Conservation (phyloP, 441 rosid species). For the Arabidopsis lyrata region DNA sequence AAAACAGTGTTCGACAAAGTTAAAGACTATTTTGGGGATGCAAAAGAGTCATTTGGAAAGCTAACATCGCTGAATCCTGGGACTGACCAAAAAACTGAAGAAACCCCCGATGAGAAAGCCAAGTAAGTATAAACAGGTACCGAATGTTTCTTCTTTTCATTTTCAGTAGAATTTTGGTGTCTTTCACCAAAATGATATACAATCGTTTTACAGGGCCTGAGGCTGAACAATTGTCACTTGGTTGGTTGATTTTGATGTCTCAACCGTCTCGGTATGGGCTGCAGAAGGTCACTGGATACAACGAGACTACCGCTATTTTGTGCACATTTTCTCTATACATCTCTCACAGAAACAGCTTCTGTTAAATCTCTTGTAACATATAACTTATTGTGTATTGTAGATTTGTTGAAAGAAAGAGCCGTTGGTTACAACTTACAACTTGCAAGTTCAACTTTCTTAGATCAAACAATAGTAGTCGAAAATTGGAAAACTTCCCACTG, state of each 20-base stretch:
- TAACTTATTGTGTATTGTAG: slow-evolving; percentile 38
- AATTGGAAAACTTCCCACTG: slow-evolving; percentile 1
- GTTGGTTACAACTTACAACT: slow-evolving; percentile 32
- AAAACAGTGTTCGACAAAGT: slow-evolving; percentile 91
- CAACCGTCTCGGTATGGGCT: slow-evolving; percentile 22
- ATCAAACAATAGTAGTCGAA: slow-evolving; percentile 3
- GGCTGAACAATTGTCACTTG: slow-evolving; percentile 29
- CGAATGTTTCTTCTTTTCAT: not conserved
- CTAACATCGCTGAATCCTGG: slow-evolving; percentile 60
- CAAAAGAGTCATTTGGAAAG: slow-evolving; percentile 92
- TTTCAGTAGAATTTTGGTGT: not conserved
- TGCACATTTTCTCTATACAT: slow-evolving; percentile 43
- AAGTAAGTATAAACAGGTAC: slow-evolving; percentile 55
- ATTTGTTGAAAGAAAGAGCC: slow-evolving; percentile 45
- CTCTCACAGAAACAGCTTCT: slow-evolving; percentile 36
- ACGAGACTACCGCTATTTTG: slow-evolving; percentile 22
- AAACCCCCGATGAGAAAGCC: slow-evolving; percentile 63
- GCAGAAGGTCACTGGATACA: slow-evolving; percentile 33
- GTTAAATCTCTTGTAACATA: slow-evolving; percentile 40
- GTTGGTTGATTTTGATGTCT: slow-evolving; percentile 34
- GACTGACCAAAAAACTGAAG: slow-evolving; percentile 52
- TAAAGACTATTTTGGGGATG: slow-evolving; percentile 87
- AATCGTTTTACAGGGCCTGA: slow-evolving; percentile 22
- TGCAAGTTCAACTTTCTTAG: slow-evolving; percentile 11
- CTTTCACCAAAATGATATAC: slow-evolving; percentile 15